phyloP scores from a whole-genome alignment of 371 early-diverging fungal genomes.

The Apophysomyces variabilis region DNA sequence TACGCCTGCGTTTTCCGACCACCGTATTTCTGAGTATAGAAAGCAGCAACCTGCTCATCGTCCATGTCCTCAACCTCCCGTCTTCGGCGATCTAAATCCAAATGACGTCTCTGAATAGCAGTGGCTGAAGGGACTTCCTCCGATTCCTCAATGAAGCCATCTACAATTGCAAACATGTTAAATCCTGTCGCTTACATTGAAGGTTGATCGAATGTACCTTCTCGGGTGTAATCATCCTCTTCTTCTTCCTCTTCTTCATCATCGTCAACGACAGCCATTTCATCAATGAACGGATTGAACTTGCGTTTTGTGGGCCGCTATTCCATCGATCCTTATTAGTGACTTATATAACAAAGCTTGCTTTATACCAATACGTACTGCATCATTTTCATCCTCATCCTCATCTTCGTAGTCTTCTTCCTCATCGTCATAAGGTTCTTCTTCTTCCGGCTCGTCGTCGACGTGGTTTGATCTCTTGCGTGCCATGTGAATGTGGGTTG shows the following conservation, averaged over 20 bases:
- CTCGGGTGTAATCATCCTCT: constrained; percentile 71
- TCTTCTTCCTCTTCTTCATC: constrained; percentile 70
- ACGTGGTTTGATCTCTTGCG: constrained; percentile 19
- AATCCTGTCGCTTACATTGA: neutral
- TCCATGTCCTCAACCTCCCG: constrained; percentile 75
- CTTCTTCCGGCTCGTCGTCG: constrained; percentile 25
- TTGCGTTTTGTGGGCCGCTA: constrained; percentile 52
- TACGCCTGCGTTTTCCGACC: constrained; percentile 59
- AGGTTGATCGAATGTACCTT: constrained; percentile 37
- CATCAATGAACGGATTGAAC: constrained; percentile 59
- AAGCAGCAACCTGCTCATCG: constrained; percentile 85
- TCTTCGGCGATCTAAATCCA: constrained; percentile 73
- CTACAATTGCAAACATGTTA: constrained; percentile 27
- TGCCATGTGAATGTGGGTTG: constrained; percentile 4
- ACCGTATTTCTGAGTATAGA: constrained; percentile 80
- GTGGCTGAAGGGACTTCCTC: constrained; percentile 70
- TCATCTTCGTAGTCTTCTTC: constrained; percentile 28
- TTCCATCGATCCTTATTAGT: neutral
- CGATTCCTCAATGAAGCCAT: constrained; percentile 74
- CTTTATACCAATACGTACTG: constrained; percentile 2
- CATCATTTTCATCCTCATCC: constrained; percentile 26
- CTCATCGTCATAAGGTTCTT: constrained; percentile 15
- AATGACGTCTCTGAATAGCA: constrained; percentile 51
- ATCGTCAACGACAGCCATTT: constrained; percentile 66
- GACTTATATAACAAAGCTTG: neutral